phyloP scores from a whole-genome alignment of 306 rosid genomes.

The Lathyrus aphaca region DNA sequence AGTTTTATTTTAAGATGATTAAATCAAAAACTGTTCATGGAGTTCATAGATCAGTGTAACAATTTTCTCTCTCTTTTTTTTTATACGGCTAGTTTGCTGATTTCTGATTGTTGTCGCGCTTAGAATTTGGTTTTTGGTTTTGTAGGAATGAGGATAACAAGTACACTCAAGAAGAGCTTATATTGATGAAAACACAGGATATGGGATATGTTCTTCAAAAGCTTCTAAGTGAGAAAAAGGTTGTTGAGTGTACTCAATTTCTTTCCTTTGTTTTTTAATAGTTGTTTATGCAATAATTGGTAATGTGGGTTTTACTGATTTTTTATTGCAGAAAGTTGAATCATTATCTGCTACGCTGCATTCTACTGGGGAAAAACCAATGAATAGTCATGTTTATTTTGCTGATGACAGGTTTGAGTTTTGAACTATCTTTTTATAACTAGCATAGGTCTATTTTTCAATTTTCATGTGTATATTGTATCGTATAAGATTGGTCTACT shows the following conservation, averaged over 20 bases:
- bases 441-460: slow-evolving; percentile 8
- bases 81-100: not conserved
- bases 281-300: not conserved
- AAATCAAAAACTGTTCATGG: slow-evolving; percentile 60
- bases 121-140: not conserved
- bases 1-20: slow-evolving; percentile 81
- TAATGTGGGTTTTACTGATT: slow-evolving; percentile 1
- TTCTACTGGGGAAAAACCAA: slow-evolving; percentile 52
- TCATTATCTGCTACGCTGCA: slow-evolving; percentile 71
- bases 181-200: slow-evolving; percentile 86
- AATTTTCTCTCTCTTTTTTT: slow-evolving; percentile 2
- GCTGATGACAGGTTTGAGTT: slow-evolving; percentile 74
- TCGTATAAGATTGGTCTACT: slow-evolving; percentile 2
- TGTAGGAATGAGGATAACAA: slow-evolving; percentile 71
- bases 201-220: slow-evolving; percentile 78
- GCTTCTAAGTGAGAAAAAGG: slow-evolving; percentile 81
- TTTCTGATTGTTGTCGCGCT: not conserved
- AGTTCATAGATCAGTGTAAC: slow-evolving; percentile 67
- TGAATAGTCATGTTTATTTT: slow-evolving; percentile 58
- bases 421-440: slow-evolving; percentile 3
- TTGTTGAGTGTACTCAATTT: slow-evolving; percentile 18
- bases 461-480: not conserved
- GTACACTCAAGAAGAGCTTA: slow-evolving; percentile 69
- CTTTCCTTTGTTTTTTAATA: slow-evolving; percentile 14
- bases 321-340: slow-evolving; percentile 68